Evolutionary conservation across 2,329 filamentous ascomycete species (phyloP).

Genomic region (Ophiostoma piceae): DNA sequence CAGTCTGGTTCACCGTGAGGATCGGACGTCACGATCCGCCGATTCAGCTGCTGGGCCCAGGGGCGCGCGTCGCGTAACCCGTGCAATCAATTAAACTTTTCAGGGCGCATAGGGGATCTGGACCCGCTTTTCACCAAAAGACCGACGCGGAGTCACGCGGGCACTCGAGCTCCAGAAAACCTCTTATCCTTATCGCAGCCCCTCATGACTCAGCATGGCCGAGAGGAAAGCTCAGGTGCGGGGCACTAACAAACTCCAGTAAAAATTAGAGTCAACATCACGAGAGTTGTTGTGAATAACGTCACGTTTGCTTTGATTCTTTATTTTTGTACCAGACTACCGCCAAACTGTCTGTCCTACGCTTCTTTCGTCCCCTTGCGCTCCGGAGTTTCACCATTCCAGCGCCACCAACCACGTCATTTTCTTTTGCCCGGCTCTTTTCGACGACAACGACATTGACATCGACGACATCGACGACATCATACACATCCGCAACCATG

Average conservation of each 20-base stretch:
- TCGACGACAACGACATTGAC: constrained; percentile 25
- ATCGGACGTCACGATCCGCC: background rate
- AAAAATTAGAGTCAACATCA: constrained; percentile 13
- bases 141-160: constrained; percentile 4
- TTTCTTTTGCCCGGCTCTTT: constrained; percentile 14
- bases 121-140: background rate
- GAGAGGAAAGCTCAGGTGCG: constrained; percentile 4
- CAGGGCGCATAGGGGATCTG: background rate
- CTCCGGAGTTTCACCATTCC: constrained; percentile 34
- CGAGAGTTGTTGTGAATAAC: background rate
- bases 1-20: background rate
- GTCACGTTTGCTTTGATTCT: background rate
- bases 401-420: background rate
- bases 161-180: background rate
- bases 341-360: constrained; percentile 45
- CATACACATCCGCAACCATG: constrained; percentile 41
- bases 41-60: background rate
- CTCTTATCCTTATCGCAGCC: constrained; percentile 10
- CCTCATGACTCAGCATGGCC: background rate
- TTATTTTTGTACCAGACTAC: background rate
- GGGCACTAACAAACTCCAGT: constrained; percentile 12
- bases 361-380: constrained; percentile 34
- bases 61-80: constrained; percentile 20
- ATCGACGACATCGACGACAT: constrained; percentile 39
- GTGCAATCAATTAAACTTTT: constrained; percentile 7